These are phyloP conservation scores for Termitomyces sp. DNA, from an alignment of 768 basidiomycete genomes.

Conservation along the genomic window DNA sequence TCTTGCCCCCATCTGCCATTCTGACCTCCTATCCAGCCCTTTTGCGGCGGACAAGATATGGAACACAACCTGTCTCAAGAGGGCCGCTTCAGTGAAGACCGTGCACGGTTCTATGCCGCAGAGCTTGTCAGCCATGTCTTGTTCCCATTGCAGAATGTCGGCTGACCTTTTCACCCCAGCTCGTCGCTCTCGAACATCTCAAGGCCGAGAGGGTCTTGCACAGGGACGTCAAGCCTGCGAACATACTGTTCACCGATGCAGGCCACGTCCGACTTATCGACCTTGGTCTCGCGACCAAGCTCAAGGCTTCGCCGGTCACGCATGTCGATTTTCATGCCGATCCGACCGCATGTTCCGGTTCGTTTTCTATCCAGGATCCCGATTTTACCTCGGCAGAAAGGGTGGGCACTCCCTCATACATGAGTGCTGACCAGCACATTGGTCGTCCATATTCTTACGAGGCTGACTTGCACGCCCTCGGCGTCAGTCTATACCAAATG, in stretches of 20 bases:
- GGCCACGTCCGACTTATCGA: constrained; percentile 8
- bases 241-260: neutral
- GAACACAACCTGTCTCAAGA: neutral
- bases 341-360: neutral
- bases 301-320: neutral
- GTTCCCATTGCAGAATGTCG: neutral
- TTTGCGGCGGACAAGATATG: constrained; percentile 3
- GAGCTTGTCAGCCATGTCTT: constrained; percentile 4
- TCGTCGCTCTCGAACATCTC: constrained; percentile 24
- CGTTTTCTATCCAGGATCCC: neutral
- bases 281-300: constrained; percentile 5
- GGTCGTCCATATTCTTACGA: constrained; percentile 7
- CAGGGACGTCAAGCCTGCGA: constrained; percentile 10
- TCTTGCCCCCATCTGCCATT: neutral
- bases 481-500: constrained; percentile 8
- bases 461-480: constrained; percentile 5
- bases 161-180: constrained; percentile 23
- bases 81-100: neutral
- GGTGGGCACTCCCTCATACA: constrained; percentile 6
- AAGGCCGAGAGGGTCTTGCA: neutral
- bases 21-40: constrained; percentile 1
- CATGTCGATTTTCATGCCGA: neutral
- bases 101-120: neutral
- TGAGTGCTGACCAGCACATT: neutral
- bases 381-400: neutral